These are phyloP conservation scores for Chlamydomonas asymmetrica DNA, from an alignment of 139 green algal species.

Conservation along the genomic window DNA sequence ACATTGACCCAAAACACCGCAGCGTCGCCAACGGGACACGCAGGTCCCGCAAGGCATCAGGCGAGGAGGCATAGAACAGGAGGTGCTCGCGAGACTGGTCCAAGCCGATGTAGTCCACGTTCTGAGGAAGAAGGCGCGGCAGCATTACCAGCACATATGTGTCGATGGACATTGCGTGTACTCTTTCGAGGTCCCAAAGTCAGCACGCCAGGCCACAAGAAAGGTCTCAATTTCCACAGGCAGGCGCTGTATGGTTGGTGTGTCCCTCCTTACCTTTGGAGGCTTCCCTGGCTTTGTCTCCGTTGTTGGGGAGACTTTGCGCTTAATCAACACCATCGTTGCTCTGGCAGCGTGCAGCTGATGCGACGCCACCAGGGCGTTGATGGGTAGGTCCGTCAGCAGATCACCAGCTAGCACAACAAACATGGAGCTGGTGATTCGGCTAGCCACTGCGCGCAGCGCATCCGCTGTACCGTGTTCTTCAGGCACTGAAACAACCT, in stretches of 20 bases:
- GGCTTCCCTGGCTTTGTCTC: conserved; percentile 82
- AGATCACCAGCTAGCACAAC: conserved; percentile 72
- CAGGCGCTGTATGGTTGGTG: too few relatives aligned
- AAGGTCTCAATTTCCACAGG: not conserved
- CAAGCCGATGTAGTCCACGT: conserved; percentile 82
- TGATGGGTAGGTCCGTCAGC: conserved; percentile 62
- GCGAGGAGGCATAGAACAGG: conserved; percentile 64
- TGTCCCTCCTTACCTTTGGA: conserved; percentile 62
- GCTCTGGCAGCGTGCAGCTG: conserved; percentile 51
- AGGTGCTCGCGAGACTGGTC: conserved; percentile 54
- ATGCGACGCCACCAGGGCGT: conserved; percentile 44
- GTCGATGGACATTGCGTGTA: not conserved
- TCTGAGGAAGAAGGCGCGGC: conserved; percentile 33
- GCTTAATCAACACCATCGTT: conserved; percentile 63
- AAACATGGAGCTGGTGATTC: conserved; percentile 43
- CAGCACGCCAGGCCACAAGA: not conserved
- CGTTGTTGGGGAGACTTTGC: conserved; percentile 49
- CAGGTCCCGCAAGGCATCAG: conserved; percentile 54
- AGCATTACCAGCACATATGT: not conserved
- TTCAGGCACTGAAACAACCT: conserved; percentile 67
- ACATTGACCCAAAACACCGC: conserved; percentile 30
- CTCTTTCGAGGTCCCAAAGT: not conserved
- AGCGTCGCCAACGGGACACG: conserved; percentile 35
- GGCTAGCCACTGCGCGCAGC: conserved; percentile 47
- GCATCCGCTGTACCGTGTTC: conserved; percentile 65